Percentiles rank a stretch among this genome's conserved stretches.
Conservation (phyloP, 495 filamentous ascomycete genomes). For the Usnea hakonensis region DNA sequence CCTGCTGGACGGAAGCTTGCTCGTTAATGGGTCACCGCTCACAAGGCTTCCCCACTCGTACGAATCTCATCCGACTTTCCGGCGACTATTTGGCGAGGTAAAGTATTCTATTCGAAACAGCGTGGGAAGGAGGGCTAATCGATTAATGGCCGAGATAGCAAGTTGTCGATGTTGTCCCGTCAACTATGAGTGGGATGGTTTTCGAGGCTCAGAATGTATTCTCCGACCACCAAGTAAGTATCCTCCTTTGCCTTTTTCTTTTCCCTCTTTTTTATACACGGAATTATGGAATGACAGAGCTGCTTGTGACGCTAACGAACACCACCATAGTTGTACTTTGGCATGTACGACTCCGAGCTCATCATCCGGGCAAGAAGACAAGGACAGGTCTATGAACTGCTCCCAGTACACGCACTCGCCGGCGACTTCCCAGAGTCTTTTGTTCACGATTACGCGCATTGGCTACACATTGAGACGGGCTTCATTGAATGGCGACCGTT, state of each 20-base stretch:
- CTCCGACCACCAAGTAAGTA: slow-evolving; percentile 28
- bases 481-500: slow-evolving; percentile 45
- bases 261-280: neutral
- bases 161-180: slow-evolving; percentile 35
- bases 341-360: slow-evolving; percentile 27
- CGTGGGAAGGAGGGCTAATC: neutral
- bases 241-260: neutral
- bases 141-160: slow-evolving; percentile 4
- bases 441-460: slow-evolving; percentile 46
- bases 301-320: neutral
- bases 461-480: slow-evolving; percentile 43
- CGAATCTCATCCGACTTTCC: slow-evolving; percentile 34
- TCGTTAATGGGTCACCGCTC: slow-evolving; percentile 49
- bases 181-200: slow-evolving; percentile 37
- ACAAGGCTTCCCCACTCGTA: slow-evolving; percentile 43
- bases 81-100: slow-evolving; percentile 38
- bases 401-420: slow-evolving; percentile 37
- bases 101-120: neutral
- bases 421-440: slow-evolving; percentile 42
- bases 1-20: slow-evolving; percentile 46
- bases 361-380: slow-evolving; percentile 21
- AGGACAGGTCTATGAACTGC: slow-evolving; percentile 33
- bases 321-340: slow-evolving; percentile 29
- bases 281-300: neutral
- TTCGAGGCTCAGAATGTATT: slow-evolving; percentile 33